phyloP scores from a whole-genome alignment of 2,329 filamentous ascomycete genomes.

The Myriangium duriaei region DNA sequence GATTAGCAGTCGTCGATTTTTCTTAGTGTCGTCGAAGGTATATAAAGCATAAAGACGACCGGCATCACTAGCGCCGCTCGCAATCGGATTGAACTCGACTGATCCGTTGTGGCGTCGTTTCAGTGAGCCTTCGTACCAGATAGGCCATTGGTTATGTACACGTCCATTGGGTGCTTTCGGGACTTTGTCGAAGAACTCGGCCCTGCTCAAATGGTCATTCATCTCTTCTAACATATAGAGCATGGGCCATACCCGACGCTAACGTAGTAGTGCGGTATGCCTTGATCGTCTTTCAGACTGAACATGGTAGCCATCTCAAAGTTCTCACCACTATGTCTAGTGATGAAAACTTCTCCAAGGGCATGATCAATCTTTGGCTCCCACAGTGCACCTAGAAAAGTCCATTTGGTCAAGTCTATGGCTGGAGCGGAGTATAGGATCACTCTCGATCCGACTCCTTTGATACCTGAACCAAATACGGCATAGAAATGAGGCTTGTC shows the following conservation, averaged over 20 bases:
- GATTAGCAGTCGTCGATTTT: constrained; percentile 35
- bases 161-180: constrained; percentile 31
- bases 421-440: constrained; percentile 35
- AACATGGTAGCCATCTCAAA: constrained; percentile 39
- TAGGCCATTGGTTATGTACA: constrained; percentile 29
- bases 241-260: constrained; percentile 23
- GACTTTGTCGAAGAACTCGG: constrained; percentile 27
- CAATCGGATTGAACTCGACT: constrained; percentile 31
- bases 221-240: no score
- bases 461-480: constrained; percentile 36
- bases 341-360: constrained; percentile 30
- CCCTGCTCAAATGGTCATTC: no score
- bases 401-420: constrained; percentile 33
- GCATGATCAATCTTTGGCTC: constrained; percentile 31
- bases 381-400: constrained; percentile 35
- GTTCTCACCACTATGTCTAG: constrained; percentile 34
- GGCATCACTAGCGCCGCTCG: constrained; percentile 33
- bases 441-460: constrained; percentile 34
- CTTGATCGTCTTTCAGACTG: constrained; percentile 30
- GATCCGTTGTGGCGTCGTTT: constrained; percentile 32
- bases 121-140: constrained; percentile 35
- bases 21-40: constrained; percentile 37
- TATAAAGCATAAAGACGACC: constrained; percentile 34
- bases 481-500: constrained; percentile 33
- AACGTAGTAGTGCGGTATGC: constrained; percentile 32